Base-by-base conservation (phyloP, 805 yeast species). In the Torulaspora maleeae region DNA sequence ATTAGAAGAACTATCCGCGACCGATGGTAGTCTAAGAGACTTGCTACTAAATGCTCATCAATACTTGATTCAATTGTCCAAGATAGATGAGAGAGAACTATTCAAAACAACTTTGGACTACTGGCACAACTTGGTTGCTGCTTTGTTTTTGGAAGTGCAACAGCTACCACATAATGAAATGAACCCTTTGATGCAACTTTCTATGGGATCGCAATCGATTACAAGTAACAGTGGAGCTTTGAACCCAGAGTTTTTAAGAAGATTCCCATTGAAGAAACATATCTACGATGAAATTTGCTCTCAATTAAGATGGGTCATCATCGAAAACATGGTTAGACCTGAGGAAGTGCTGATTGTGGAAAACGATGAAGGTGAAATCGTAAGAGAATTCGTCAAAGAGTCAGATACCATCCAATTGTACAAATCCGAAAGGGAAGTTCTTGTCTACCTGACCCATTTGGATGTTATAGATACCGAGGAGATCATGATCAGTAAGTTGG, bases 331-430 rank as follows among this genome's bases (percentile, higher is more conserved):
- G 99, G 99, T 87, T 1, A 82, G 95, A 66, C 99, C 99, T 3
- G 99, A 93, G 68, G 99, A 93, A 70, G 99, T 93, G 44, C 75
- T 93, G 46, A 80, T 93, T 70, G 97, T 90, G 41, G 98, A 93
- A 68, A 91, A 91, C 64, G 99, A 93, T 68, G 99, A 93, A 70
- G 99, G 99, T 57, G 99, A 93, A 71, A 91, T 93, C 66, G 99
- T 93, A 36, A 80, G 99, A 61, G 98, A 91, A 62, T 90, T 91
- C 53, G 96, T 91, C 46, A 88, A 87, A 62, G 99, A 93, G 68
- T 84, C 93, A 63, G 99, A 93, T 65, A 93, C 99, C 9, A 93
- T 93, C 60, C 95, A 89, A 55, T 74, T 93, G 50, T 93, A 93
- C 73, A 91, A 93, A 70, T 82, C 91, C 25, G 87, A 90, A 87